Evolutionary conservation across 2,329 filamentous ascomycete genomes (phyloP), one percentile per base, ranked within the genome.

Genomic region (Xylaria sp.): DNA sequence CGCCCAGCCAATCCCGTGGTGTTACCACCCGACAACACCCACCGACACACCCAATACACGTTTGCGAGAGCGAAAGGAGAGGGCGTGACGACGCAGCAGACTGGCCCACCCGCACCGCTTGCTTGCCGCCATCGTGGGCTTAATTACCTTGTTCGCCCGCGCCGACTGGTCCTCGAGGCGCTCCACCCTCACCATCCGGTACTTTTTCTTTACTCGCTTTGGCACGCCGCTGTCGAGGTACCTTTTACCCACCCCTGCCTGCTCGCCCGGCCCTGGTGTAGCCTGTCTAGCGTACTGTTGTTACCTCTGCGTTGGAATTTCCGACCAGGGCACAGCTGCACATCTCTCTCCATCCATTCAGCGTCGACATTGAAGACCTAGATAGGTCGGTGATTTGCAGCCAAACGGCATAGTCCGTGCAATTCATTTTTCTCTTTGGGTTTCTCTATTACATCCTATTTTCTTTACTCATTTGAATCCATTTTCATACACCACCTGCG

Each of bases 61-160:
- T 55, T n/a, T 64, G 64, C 46, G 42, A 38, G 40, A 31, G 49
- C 54, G 52, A 37, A n/a, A 62, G 23, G 45, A 8, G 35, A 40
- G 43, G 21, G 46, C 46, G 46, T 50, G 46, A 50, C 46, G 46
- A 25, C 49, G 49, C 59, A 60, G 51, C 31, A 46, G 23, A 46
- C 35, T 50, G 57, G 54, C 50, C 67, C 68, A 70, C 67, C 9
- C 28, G 5, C 28, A 31, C 28, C 28, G 9, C 28, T 31, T 62
- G 61, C 67, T 71, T 66, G 66, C 71, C 70, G 70, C 70, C 69
- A 67, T 67, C 66, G 55, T 67, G 64, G 54, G 64, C 57, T 57
- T 53, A 62, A 63, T 65, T 70, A 42, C 60, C 50, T 64, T 60
- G 19, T 63, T 66, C 63, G 61, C 64, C 67, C 64, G 66, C 69